Base-by-base conservation (phyloP, 2,329 filamentous ascomycete genomes). In the Eutypella sp. region DNA sequence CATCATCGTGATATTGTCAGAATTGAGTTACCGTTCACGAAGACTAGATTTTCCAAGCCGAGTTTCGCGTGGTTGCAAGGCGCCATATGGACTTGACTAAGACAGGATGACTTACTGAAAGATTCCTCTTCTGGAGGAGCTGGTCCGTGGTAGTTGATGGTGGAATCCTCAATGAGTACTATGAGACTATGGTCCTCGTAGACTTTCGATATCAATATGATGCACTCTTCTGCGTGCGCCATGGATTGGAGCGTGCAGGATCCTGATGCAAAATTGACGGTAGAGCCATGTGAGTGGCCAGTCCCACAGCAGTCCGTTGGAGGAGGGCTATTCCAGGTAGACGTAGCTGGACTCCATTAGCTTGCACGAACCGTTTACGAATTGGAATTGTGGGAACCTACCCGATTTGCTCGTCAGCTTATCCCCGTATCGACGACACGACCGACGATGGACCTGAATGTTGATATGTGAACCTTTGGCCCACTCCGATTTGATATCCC, bases 401-500 rank as follows among this genome's bases (percentile, higher is more conserved):
- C n/a, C n/a, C n/a, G n/a, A n/a, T n/a, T n/a, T n/a, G n/a, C n/a
- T n/a, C n/a, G n/a, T n/a, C n/a, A n/a, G n/a, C n/a, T n/a, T n/a
- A n/a, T n/a, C n/a, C n/a, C n/a, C 8, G 11, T 33, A 6, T 16
- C 40, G 41, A 41, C 48, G 49, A 9, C 41, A 48, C 15, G 38
- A 41, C 29, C 34, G 18, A 23, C 20, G 19, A 25, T 49, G 51
- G 29, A 47, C 34, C 15, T 49, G 29, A 36, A 51, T 18, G 19
- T 6, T 8, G 7, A 51, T 33, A 6, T 10, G 5, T 23, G 29
- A 22, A 10, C 42, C 23, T 3, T 19, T 23, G 15, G n/a, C 19
- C 49, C 47, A 49, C 11, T 42, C 45, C n/a, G 45, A 38, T 6
- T 5, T 9, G 4, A 34, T 10, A 23, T 44, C 39, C 51, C 49